Base-by-base conservation (phyloP, 208 protist genomes). In the Leishmania guyanensis region DNA sequence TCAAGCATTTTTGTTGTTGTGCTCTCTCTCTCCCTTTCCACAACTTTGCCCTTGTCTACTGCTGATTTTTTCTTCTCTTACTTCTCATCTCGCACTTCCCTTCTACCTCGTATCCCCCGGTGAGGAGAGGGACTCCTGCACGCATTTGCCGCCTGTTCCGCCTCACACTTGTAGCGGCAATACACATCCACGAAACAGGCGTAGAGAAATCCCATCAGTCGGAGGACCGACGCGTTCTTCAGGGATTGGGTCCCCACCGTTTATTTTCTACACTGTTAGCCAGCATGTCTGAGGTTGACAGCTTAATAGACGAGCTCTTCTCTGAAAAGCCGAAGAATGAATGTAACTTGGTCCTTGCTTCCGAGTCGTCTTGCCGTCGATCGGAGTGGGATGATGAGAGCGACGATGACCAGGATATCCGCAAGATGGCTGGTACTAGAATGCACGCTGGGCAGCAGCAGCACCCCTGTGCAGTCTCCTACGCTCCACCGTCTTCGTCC, bases 261-360 rank as follows among this genome's bases (percentile, higher is more conserved):
- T 75, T 83, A 39, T 33, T 80, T 72, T 74, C 48, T 33, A 14
- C 79, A 62, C 64, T 71, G 58, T 51, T 22, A 33, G 46, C 26
- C 70, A 56, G 10, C 12, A 87, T 87, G 78, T 82, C 80, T 3
- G 84, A 82, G 14, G 79, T 97, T 29, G 92, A 97, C 80, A 78
- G 89, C 22, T 76, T 97, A 48, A 97, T 97, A 62, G 83, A 92
- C 1, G 92, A 97, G 69, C 86, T 97, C 8, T 97, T 95, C 84
- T 88, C 93, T 16, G 87, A 77, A 26, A 76, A 77, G 53, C 48
- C 60, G 17, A 62, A 53, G n/a, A 65, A 29, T 36, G 54, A 26
- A 79, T 53, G 50, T 36, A 58, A 8, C 10, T 29, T 39, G 16
- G 75, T 29, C 22, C 29, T 36, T 46, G 1, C 54, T 58, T 43